These are phyloP conservation scores for Antitrichia curtipendula DNA, from an alignment of 225 moss, liverwort and hornwort species.

Conservation along the genomic window DNA sequence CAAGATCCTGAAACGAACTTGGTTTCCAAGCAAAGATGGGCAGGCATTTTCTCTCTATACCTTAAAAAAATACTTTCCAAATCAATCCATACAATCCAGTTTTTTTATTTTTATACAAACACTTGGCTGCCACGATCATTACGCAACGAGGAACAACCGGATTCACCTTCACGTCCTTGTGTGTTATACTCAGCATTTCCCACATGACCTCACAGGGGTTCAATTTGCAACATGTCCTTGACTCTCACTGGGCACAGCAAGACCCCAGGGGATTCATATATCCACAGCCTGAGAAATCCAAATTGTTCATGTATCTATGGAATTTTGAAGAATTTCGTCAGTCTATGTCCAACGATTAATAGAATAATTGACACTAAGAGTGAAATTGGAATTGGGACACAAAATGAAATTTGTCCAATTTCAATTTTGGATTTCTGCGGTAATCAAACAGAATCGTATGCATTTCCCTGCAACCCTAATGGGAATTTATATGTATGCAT, in stretches of 20 bases:
- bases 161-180: background rate
- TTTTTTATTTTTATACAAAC: background rate
- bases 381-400: background rate
- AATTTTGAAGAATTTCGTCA: background rate
- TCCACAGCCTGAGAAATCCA: background rate
- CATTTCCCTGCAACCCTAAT: background rate
- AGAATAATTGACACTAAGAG: background rate
- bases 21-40: background rate
- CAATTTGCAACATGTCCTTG: background rate
- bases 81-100: background rate
- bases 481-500: background rate
- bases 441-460: background rate
- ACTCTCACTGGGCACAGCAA: background rate
- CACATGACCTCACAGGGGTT: background rate
- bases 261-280: background rate
- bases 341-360: no score
- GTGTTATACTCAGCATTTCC: background rate
- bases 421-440: background rate
- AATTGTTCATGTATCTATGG: no score
- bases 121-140: background rate
- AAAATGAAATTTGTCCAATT: background rate
- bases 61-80: background rate
- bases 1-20: background rate
- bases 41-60: no score
- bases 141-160: background rate